Evolutionary conservation across 352 stramenopile species (phyloP), one percentile per base, ranked within the genome.

Genomic region (Phytopythium mirpurense): DNA sequence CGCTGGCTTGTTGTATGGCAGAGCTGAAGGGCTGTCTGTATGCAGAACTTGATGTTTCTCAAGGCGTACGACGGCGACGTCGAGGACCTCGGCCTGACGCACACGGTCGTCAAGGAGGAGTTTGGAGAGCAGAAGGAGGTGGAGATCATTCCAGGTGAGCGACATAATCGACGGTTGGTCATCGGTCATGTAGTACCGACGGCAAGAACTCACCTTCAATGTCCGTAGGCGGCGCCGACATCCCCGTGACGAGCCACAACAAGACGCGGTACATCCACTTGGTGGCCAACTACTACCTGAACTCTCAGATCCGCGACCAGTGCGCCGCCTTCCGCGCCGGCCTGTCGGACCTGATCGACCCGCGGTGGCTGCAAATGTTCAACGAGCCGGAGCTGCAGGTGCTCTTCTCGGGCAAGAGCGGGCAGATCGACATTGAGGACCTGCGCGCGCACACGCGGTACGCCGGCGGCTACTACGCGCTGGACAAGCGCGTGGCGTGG

Each of bases 271-370:
- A 98, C 67, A 96, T 99, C 49, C 90, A 98, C 56, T 59, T 98
- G 16, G 87, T 98, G 15, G 94, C 95, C 2, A 98, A 99, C 59
- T 92, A 98, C 71, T 95, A 98, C 68, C 80, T 98, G 56, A 99
- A 98, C 72, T 77, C 91, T 41, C 74, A 95, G 50, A 92, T 88
- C 31, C 67, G 86, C 36, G 76, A 88, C n/a, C 93, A 98, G 70
- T 92, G 87, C 26, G 72, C 96, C 58, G 95, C 95, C 5, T 98
- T 99, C 57, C 86, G 90, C 7, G 63, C 80, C 21, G 96, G 96
- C 2, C 59, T 99, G 7, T 90, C 77, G 42, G 88, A 98, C 51
- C 84, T 98, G 26, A 96, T 99, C 54, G 83, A 98, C 57, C 65
- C 79, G 31, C 74, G 69, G 8, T 98, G 92, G 89, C 74, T 98